A percentile compares a stretch with the other conserved stretches of the same genome.
These are phyloP conservation scores for Neurospora cerealis DNA, from an alignment of 495 filamentous ascomycete genomes.

Conservation along the genomic window DNA sequence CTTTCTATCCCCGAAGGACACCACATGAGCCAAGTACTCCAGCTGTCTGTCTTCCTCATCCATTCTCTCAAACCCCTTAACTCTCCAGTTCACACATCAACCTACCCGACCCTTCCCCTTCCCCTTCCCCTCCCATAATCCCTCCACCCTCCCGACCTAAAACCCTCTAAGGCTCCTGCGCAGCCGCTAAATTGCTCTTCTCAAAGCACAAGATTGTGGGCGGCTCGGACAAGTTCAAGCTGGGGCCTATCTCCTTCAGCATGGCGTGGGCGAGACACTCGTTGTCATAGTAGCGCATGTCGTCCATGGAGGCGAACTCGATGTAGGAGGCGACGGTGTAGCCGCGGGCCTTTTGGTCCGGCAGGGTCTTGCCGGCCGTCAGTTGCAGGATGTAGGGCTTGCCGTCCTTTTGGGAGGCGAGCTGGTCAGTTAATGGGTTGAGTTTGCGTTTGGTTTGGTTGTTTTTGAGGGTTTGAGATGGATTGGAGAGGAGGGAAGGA, in stretches of 20 bases:
- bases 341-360: constrained; percentile 51
- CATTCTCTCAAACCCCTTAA: no score
- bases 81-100: background rate
- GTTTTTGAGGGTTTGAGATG: background rate
- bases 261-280: constrained; percentile 51
- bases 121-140: background rate
- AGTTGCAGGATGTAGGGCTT: constrained; percentile 55
- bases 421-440: background rate
- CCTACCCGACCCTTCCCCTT: background rate
- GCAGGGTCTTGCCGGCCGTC: constrained; percentile 32
- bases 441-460: background rate
- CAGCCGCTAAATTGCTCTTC: background rate
- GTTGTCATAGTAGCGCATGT: constrained; percentile 62
- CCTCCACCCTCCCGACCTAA: background rate
- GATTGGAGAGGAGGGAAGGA: constrained; percentile 23
- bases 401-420: constrained; percentile 37
- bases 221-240: constrained; percentile 29
- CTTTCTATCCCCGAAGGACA: background rate
- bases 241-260: constrained; percentile 40
- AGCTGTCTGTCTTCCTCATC: background rate
- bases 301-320: constrained; percentile 51
- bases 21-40: background rate
- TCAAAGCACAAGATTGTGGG: constrained; percentile 43
- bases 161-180: background rate
- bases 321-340: constrained; percentile 51